These are phyloP conservation scores for Arachnomyces sp. DNA, from an alignment of 2,329 filamentous ascomycete species.

Conservation along the genomic window DNA sequence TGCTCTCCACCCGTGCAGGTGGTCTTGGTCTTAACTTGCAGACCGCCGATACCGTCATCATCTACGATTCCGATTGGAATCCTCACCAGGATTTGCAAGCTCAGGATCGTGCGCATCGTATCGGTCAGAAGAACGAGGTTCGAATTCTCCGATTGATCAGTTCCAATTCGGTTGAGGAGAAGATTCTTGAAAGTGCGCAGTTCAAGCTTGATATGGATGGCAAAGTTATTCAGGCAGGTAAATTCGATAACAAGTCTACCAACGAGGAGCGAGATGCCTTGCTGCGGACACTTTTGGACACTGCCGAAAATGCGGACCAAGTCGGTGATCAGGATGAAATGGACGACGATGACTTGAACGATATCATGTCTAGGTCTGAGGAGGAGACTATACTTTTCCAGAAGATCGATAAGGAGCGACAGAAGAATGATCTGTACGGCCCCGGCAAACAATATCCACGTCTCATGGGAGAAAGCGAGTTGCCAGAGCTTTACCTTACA, in stretches of 20 bases:
- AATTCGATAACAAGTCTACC: constrained; percentile 98
- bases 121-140: constrained; percentile 98
- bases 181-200: constrained; percentile 91
- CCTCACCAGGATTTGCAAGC: constrained; percentile 98
- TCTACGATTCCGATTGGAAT: constrained; percentile 99
- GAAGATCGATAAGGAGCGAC: constrained; percentile 68
- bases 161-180: constrained; percentile 95
- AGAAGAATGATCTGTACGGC: constrained; percentile 61
- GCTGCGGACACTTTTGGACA: constrained; percentile 85
- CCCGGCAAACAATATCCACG: constrained; percentile 60
- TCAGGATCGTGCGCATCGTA: constrained; percentile 99
- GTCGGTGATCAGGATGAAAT: constrained; percentile 90
- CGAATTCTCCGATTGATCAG: constrained; percentile 92
- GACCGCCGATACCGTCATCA: constrained; percentile 97
- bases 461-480: constrained; percentile 75
- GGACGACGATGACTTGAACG: constrained; percentile 95
- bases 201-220: constrained; percentile 99
- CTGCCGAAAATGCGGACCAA: constrained; percentile 57
- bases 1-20: constrained; percentile 97
- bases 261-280: constrained; percentile 97
- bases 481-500: constrained; percentile 87
- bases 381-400: constrained; percentile 72
- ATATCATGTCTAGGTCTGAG: constrained; percentile 84
- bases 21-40: constrained; percentile 95
- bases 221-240: constrained; percentile 98